These are phyloP conservation scores for Epicoccum nigrum DNA, from an alignment of 2,329 filamentous ascomycete species.

Conservation along the genomic window DNA sequence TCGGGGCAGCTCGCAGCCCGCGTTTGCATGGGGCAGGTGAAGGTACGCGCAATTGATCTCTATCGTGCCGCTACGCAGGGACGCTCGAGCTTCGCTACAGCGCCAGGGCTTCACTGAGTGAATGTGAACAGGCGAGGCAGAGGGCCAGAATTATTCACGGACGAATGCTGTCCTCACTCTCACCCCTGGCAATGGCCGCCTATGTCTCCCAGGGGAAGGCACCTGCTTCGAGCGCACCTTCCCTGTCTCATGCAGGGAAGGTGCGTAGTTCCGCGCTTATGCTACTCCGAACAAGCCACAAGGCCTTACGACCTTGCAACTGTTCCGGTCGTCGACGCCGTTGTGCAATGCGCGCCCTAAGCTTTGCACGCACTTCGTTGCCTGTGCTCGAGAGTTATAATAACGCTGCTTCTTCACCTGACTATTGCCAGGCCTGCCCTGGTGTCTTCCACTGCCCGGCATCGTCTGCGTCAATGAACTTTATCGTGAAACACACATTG, in stretches of 20 bases:
- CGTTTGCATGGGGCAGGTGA: slow-evolving; percentile 10
- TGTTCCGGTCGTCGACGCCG: slow-evolving; percentile 5
- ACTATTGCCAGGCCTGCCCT: too few relatives aligned
- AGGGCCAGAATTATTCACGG: slow-evolving; percentile 4
- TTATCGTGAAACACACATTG: neutral
- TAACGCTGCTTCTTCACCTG: slow-evolving; percentile 8
- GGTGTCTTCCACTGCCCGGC: neutral
- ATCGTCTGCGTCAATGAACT: neutral
- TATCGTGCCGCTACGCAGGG: slow-evolving; percentile 5
- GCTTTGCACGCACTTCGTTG: slow-evolving; percentile 8
- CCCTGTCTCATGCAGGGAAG: slow-evolving; percentile 19
- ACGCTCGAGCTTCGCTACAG: slow-evolving; percentile 5
- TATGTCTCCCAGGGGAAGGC: slow-evolving; percentile 16
- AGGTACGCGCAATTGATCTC: slow-evolving; percentile 6
- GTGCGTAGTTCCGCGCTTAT: slow-evolving; percentile 4
- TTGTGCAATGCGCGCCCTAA: slow-evolving; percentile 8
- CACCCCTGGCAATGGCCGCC: slow-evolving; percentile 14
- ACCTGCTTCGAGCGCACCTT: slow-evolving; percentile 11
- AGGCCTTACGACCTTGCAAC: too few relatives aligned
- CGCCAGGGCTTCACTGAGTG: neutral
- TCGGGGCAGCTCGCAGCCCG: neutral
- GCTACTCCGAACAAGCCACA: slow-evolving; percentile 10
- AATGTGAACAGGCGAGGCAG: slow-evolving; percentile 5
- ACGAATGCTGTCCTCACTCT: slow-evolving; percentile 11
- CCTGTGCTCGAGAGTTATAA: slow-evolving; percentile 1